Percentiles rank a stretch among this genome's conserved stretches.
phyloP scores from a whole-genome alignment of 163 green algal genomes.

The Chloromonas sp. region DNA sequence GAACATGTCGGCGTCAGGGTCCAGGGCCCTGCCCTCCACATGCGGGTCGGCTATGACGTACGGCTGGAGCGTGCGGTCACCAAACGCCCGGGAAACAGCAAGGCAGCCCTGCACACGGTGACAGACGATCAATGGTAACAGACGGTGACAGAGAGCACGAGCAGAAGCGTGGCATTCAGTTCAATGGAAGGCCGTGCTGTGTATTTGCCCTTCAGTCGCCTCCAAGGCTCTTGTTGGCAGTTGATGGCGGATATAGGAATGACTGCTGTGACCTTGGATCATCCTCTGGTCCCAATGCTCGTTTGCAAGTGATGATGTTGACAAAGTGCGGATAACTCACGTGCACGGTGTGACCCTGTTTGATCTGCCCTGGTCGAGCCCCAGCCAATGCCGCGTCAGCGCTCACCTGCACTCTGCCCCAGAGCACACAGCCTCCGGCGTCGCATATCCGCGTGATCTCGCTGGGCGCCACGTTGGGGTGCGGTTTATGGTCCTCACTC shows the following conservation, averaged over 20 bases:
- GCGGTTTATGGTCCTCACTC: constrained; percentile 20
- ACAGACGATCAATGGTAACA: neutral
- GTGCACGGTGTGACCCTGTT: too few species aligned
- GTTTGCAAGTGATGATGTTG: too few species aligned
- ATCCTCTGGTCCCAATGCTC: too few species aligned
- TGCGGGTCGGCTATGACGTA: constrained; percentile 57
- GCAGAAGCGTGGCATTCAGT: too few species aligned
- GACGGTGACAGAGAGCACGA: too few species aligned
- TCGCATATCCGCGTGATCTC: constrained; percentile 16
- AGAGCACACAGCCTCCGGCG: constrained; percentile 22
- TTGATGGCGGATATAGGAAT: too few species aligned
- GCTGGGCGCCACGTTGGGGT: constrained; percentile 5
- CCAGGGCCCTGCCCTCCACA: constrained; percentile 14
- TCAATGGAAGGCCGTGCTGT: too few species aligned
- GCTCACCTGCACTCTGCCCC: constrained; percentile 19
- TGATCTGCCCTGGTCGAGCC: too few species aligned
- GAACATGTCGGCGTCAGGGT: constrained; percentile 15
- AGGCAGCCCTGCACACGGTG: constrained; percentile 33
- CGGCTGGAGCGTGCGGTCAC: constrained; percentile 67
- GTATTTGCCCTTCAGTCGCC: neutral
- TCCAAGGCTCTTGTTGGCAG: too few species aligned
- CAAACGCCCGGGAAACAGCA: constrained; percentile 70
- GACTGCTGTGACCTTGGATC: too few species aligned
- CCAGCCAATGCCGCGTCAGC: too few species aligned
- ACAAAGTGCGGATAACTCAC: too few species aligned